phyloP scores from a whole-genome alignment of 1,284 basidiomycete species.

The Ganoderma meredithae region DNA sequence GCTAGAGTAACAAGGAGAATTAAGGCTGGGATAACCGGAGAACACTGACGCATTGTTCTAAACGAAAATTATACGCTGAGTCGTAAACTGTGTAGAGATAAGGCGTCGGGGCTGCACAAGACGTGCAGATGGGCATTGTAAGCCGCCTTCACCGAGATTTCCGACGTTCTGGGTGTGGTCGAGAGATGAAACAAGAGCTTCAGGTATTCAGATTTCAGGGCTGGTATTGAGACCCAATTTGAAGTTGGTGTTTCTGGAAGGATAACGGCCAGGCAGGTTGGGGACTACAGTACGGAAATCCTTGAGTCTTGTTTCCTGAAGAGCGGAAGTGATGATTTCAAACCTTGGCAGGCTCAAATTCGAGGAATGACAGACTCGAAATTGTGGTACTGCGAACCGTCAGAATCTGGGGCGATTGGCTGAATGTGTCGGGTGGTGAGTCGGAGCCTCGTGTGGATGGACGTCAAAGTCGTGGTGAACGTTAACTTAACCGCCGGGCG shows the following conservation, averaged over 20 bases:
- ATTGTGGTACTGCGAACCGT: not conserved
- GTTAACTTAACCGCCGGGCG: conserved; percentile 1
- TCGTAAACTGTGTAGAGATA: conserved; percentile 88
- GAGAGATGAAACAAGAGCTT: not conserved
- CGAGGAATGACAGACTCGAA: not conserved
- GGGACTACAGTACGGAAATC: not conserved
- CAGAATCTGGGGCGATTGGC: not conserved
- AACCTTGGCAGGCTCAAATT: not conserved
- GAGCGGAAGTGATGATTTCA: not conserved
- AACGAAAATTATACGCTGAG: conserved; percentile 82
- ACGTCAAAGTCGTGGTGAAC: conserved; percentile 2
- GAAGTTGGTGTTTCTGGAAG: not conserved
- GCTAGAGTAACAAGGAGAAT: conserved; percentile 16
- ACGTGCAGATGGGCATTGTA: conserved; percentile 85
- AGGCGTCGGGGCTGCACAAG: conserved; percentile 70
- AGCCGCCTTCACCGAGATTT: not conserved
- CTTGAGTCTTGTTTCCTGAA: not conserved
- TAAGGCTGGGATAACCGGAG: conserved; percentile 21
- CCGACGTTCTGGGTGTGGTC: not conserved
- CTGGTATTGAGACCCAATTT: not conserved
- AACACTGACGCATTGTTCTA: conserved; percentile 78
- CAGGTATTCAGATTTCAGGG: not conserved
- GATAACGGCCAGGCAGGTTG: not conserved
- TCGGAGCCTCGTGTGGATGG: not conserved
- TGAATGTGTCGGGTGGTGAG: not conserved